These are phyloP conservation scores for Pythium coloratum DNA, from an alignment of 352 stramenopile species.

Conservation along the genomic window DNA sequence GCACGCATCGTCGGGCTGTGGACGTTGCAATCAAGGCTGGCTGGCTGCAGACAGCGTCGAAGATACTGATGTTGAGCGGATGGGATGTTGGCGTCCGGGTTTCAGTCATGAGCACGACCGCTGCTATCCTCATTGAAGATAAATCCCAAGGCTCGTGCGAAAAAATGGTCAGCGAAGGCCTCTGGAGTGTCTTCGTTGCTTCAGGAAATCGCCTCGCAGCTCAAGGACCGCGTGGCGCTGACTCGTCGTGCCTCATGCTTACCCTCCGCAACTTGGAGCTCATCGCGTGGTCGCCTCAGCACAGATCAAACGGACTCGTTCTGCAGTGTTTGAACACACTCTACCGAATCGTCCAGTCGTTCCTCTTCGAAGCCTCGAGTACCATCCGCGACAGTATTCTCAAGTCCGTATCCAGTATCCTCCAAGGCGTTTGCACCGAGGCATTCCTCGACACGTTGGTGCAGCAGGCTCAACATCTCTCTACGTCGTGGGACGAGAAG, in stretches of 20 bases:
- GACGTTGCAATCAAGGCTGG: not conserved
- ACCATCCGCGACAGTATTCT: not conserved
- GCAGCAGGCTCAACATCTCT: not conserved
- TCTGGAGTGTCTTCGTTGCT: constrained; percentile 2
- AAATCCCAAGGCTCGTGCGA: not conserved
- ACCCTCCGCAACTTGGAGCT: constrained; percentile 8
- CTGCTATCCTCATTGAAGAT: not conserved
- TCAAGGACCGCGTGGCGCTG: not conserved
- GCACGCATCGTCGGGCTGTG: not conserved
- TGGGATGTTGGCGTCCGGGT: not conserved
- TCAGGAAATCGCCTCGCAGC: constrained; percentile 7
- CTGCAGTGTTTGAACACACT: constrained; percentile 1
- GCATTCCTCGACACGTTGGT: not conserved
- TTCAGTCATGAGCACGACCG: constrained; percentile 4
- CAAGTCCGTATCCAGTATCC: constrained; percentile 1
- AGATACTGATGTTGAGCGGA: not conserved
- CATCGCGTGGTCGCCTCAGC: not conserved
- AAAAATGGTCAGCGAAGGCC: not conserved
- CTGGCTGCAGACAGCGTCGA: constrained; percentile 1
- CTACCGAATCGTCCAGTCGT: not conserved
- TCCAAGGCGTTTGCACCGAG: not conserved
- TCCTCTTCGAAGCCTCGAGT: not conserved
- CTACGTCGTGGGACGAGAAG: not conserved
- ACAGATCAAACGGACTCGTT: not conserved
- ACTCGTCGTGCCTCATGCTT: constrained; percentile 7